phyloP scores from a whole-genome alignment of 768 basidiomycete genomes.

The Lentinula detonsa region DNA sequence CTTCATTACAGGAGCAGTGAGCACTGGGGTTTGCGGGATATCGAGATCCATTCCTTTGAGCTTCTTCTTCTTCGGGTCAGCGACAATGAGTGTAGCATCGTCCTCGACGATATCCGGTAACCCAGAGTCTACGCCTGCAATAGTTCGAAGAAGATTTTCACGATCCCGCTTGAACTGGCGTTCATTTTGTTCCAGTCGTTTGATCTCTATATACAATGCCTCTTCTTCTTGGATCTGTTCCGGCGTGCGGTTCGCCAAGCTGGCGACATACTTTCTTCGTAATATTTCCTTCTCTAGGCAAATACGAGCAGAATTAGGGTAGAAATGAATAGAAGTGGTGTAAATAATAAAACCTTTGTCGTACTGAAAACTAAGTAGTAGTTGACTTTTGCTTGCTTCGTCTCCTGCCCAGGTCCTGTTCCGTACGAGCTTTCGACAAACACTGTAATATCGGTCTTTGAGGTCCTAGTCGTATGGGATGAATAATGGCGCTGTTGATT shows the following conservation, averaged over 20 bases:
- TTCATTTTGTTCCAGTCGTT: constrained; percentile 92
- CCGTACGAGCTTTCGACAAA: constrained; percentile 83
- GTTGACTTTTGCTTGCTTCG: constrained; percentile 58
- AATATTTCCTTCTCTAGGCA: constrained; percentile 73
- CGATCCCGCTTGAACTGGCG: constrained; percentile 82
- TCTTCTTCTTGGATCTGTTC: constrained; percentile 95
- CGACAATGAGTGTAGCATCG: constrained; percentile 44
- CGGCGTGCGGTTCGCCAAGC: constrained; percentile 83
- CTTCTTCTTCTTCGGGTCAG: constrained; percentile 56
- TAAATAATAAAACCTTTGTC: constrained; percentile 65
- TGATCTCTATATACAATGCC: constrained; percentile 87
- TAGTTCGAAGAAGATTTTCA: constrained; percentile 77
- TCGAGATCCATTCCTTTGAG: constrained; percentile 32
- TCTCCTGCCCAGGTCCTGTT: constrained; percentile 84
- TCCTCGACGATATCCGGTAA: constrained; percentile 70
- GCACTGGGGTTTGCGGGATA: constrained; percentile 43
- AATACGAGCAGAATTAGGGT: background rate
- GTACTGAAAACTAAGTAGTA: constrained; percentile 72
- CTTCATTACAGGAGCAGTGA: constrained; percentile 29
- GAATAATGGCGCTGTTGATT: background rate
- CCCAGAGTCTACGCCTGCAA: constrained; percentile 86
- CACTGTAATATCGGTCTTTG: constrained; percentile 90
- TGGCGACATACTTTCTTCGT: constrained; percentile 82
- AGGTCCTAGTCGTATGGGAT: constrained; percentile 53
- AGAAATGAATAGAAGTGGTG: background rate